Evolutionary conservation across 1,139 yeast species (phyloP).

Genomic region (Eremothecium gossypii): DNA sequence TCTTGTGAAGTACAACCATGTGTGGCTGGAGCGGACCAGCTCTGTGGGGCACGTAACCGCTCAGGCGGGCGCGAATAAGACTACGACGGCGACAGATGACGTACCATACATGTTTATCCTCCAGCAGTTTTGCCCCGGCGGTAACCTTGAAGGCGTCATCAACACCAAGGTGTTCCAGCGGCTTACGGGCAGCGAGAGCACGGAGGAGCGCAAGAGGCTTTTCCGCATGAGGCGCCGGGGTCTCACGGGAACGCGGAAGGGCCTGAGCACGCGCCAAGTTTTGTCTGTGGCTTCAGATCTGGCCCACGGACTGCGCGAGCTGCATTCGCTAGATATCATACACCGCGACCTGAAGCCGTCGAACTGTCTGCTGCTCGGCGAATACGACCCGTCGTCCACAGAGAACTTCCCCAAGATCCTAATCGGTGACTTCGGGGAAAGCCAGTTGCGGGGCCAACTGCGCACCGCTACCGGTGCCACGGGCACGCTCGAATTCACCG

Average conservation of each 20-base stretch:
- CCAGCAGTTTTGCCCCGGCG: conserved; percentile 84
- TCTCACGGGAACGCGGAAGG: conserved; percentile 19
- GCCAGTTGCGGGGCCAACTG: conserved; percentile 56
- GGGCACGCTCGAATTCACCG: conserved; percentile 79
- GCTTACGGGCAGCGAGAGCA: conserved; percentile 20
- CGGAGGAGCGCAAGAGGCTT: conserved; percentile 28
- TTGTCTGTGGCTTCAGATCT: conserved; percentile 59
- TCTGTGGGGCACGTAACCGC: conserved; percentile 22
- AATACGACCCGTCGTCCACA: conserved; percentile 21
- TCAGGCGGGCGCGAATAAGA: conserved; percentile 12
- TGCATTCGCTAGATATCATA: conserved; percentile 65
- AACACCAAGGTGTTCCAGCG: conserved; percentile 28
- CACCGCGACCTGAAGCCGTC: conserved; percentile 88
- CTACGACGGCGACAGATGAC: conserved; percentile 1
- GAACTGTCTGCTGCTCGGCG: conserved; percentile 56
- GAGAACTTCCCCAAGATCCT: conserved; percentile 50
- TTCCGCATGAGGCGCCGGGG: conserved; percentile 30
- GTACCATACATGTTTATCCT: conserved; percentile 79
- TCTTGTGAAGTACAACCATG: conserved; percentile 78
- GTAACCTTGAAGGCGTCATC: conserved; percentile 68
- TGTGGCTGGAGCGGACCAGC: conserved; percentile 74
- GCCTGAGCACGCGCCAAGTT: conserved; percentile 41
- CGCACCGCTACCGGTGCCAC: conserved; percentile 65
- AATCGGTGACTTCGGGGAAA: conserved; percentile 87
- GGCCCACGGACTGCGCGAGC: conserved; percentile 56